Evolutionary conservation across 2,329 filamentous ascomycete genomes (phyloP), one percentile per base, ranked within the genome.

Genomic region (Calonectria naviculata): DNA sequence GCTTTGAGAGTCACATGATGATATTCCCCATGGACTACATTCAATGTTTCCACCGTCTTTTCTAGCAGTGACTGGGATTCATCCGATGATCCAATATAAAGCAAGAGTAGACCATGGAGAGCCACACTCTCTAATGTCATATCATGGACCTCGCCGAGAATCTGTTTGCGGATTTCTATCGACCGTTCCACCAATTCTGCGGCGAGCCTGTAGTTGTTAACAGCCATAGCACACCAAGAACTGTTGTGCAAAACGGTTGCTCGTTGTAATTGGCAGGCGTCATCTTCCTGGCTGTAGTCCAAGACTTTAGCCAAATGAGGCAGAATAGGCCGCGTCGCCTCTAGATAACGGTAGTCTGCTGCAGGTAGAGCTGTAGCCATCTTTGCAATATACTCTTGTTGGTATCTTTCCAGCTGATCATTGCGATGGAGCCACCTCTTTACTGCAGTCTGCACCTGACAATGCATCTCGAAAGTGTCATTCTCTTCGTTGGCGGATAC

Each of bases 311-410:
- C 49, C 13, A 66, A 66, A 21, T 66, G 63, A 3, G 46, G 46
- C 34, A 49, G 24, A 15, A 65, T 15, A 1, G 21, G 19, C 3
- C 49, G 63, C 15, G 29, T 17, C 13, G 34, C 24, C 19, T 31
- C 34, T 7, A 65, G 42, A 26, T 54, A 52, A 6, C 21, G 13
- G 10, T 58, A 46, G 5, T 66, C 31, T 19, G 49, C n/a, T 12
- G 38, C 26, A 34, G 62, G 62, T 15, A 65, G 38, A 21, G 24
- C 44, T 26, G 46, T 61, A 3, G 52, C 65, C 21, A 67, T 36
- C 17, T 41, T 24, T n/a, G 65, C 28, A 52, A 67, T 52, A 24
- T 38, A 67, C 41, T 67, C 65, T 67, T 61, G 41, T 13, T 44
- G 26, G 34, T 61, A 52, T n/a, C 5, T 61, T 42, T 41, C 41